phyloP scores from a whole-genome alignment of 192 early-diverging fungal species.

The Entomortierella parvispora region DNA sequence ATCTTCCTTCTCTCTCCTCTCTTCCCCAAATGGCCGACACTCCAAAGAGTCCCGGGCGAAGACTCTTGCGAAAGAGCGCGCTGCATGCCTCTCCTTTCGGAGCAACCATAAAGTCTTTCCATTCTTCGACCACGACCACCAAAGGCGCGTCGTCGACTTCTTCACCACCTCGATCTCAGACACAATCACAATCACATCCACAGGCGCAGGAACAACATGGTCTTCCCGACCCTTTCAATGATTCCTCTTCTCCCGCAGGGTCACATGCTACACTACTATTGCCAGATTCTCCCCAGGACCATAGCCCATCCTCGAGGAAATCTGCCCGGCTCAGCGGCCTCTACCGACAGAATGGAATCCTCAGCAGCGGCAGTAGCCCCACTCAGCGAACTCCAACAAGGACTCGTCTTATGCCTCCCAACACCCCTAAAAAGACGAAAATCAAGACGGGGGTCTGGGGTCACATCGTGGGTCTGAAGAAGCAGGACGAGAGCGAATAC shows the following conservation, averaged over 20 bases:
- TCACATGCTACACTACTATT: not conserved
- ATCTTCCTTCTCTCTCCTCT: not conserved
- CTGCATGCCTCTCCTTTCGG: conserved; percentile 49
- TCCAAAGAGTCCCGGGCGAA: conserved; percentile 29
- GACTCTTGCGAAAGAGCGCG: conserved; percentile 38
- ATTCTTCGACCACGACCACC: not conserved
- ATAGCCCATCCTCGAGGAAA: conserved; percentile 20
- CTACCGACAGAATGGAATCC: conserved; percentile 1
- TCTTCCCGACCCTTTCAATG: too few species aligned
- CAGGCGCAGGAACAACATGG: conserved; percentile 9
- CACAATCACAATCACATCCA: not conserved
- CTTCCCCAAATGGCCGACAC: conserved; percentile 1
- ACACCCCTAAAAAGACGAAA: conserved; percentile 22
- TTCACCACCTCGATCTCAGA: not conserved
- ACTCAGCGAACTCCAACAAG: not conserved
- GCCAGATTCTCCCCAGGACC: not conserved
- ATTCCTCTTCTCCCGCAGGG: too few species aligned
- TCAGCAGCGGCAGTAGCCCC: not conserved
- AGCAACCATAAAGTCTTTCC: conserved; percentile 19
- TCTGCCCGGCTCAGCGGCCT: conserved; percentile 21
- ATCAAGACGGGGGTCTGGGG: conserved; percentile 29
- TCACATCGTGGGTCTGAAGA: conserved; percentile 28
- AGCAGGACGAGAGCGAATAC: conserved; percentile 26
- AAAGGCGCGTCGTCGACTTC: not conserved
- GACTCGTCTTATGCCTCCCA: conserved; percentile 4